Percentiles rank a stretch among this genome's conserved stretches.
phyloP scores from a whole-genome alignment of 2,329 filamentous ascomycete species.

The Aureobasidium melanogenum region DNA sequence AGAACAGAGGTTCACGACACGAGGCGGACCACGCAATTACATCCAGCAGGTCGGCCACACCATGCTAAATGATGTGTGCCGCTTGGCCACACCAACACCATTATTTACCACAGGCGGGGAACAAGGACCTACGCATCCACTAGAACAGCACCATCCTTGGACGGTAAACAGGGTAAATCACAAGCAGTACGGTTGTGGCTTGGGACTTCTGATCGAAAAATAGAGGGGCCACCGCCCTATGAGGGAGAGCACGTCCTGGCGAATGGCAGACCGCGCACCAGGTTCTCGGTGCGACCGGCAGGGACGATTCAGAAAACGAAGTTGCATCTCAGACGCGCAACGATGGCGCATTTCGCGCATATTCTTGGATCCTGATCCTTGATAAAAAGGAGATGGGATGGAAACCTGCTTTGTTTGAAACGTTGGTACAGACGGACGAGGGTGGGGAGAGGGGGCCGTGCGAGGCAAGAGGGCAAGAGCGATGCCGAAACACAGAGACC shows the following conservation, averaged over 20 bases:
- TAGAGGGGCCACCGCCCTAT: background rate
- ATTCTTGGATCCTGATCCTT: background rate
- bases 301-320: background rate
- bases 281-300: background rate
- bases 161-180: background rate
- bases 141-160: background rate
- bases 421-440: conserved; percentile 3
- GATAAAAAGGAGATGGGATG: too few relatives aligned
- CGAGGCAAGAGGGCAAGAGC: background rate
- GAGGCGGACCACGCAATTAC: conserved; percentile 7
- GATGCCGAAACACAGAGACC: background rate
- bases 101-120: conserved; percentile 4
- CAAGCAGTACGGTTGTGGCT: conserved; percentile 1
- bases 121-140: background rate
- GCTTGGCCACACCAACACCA: background rate
- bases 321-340: background rate
- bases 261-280: background rate
- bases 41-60: background rate
- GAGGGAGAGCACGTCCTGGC: background rate
- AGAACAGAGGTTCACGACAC: background rate
- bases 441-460: background rate
- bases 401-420: conserved; percentile 10
- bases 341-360: background rate
- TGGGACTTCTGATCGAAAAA: background rate
- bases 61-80: background rate